These are phyloP conservation scores for Taphrina flavorubra DNA, from an alignment of 1,139 yeast species.

Conservation along the genomic window DNA sequence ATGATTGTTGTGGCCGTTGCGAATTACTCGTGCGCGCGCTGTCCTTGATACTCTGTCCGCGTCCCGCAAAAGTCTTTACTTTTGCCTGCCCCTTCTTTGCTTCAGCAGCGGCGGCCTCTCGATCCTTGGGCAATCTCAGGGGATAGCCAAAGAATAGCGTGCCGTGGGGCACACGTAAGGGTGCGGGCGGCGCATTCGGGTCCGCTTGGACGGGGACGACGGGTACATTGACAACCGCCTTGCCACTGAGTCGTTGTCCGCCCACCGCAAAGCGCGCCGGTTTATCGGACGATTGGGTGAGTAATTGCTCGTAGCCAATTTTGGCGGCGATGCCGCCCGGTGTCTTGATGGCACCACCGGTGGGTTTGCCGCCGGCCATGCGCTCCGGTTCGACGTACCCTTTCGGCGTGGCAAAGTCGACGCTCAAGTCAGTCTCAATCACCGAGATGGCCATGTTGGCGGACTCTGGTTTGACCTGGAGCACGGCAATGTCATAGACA, in stretches of 20 bases:
- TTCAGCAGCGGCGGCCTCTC: conserved; percentile 9
- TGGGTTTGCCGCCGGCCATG: conserved; percentile 22
- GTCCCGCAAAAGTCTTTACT: conserved; percentile 34
- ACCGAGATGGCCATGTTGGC: conserved; percentile 70
- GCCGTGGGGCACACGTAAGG: conserved; percentile 76
- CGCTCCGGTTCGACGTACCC: conserved; percentile 86
- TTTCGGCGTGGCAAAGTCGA: conserved; percentile 98
- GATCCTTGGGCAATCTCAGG: conserved; percentile 31
- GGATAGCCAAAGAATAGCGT: conserved; percentile 79
- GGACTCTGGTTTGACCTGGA: conserved; percentile 85
- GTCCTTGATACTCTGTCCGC: conserved; percentile 36
- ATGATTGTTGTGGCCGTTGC: conserved; percentile 19
- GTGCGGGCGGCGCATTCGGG: conserved; percentile 51
- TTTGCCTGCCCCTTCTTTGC: background rate
- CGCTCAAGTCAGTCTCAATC: conserved; percentile 93
- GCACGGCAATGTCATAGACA: conserved; percentile 76
- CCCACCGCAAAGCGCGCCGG: conserved; percentile 60
- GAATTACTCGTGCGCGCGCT: conserved; percentile 3
- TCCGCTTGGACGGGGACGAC: conserved; percentile 38
- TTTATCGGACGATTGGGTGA: conserved; percentile 44
- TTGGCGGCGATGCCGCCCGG: conserved; percentile 43
- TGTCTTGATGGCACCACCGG: conserved; percentile 50
- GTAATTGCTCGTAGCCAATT: conserved; percentile 42
- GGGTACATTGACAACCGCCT: conserved; percentile 50
- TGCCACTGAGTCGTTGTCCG: conserved; percentile 78